Percentiles rank a stretch among this genome's conserved stretches.
Evolutionary conservation across 257 asterid species (phyloP).

Genomic region (Paraleonurus japonicus): DNA sequence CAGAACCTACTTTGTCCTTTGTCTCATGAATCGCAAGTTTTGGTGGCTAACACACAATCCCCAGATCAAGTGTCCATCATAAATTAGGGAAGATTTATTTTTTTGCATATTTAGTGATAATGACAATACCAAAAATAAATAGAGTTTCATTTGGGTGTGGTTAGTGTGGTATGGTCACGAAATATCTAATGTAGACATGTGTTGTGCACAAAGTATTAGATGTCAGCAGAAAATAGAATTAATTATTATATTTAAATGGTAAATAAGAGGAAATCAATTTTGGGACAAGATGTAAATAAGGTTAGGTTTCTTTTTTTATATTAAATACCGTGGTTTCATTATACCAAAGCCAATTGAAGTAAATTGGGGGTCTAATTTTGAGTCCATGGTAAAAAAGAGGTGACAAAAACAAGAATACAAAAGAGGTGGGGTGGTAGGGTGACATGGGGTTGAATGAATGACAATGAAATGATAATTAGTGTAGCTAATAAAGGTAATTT

Average conservation of each 20-base stretch:
- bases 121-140: not conserved
- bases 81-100: not conserved
- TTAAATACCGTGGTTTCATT: not conserved
- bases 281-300: not conserved
- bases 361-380: not conserved
- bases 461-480: conserved; percentile 54
- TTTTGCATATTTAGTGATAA: not conserved
- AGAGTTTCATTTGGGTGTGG: not conserved
- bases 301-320: not conserved
- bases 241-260: not conserved
- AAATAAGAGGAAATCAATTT: not conserved
- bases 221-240: not conserved
- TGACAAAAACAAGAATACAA: conserved; percentile 10
- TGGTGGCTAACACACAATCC: not conserved
- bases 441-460: conserved; percentile 58
- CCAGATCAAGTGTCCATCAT: not conserved
- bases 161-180: not conserved
- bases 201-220: not conserved
- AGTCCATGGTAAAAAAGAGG: conserved; percentile 32
- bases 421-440: conserved; percentile 9
- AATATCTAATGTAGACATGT: not conserved
- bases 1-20: too few relatives aligned
- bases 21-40: not conserved
- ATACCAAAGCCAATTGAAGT: conserved; percentile 12
- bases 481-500: conserved; percentile 60